phyloP scores from a whole-genome alignment of 352 stramenopile species.

The Phytophthora cajani region DNA sequence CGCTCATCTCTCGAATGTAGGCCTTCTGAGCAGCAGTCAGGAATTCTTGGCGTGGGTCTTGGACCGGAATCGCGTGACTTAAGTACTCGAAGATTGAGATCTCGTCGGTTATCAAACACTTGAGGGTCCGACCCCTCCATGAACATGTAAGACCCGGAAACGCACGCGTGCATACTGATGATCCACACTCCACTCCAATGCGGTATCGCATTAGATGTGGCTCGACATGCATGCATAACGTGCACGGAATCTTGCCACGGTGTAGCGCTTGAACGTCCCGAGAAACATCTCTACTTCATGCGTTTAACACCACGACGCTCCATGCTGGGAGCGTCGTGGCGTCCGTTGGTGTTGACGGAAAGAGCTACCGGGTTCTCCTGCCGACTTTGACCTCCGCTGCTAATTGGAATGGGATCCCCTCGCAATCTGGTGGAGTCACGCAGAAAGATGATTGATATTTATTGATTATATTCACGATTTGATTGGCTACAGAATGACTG shows the following conservation, averaged over 20 bases:
- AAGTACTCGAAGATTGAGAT: not conserved
- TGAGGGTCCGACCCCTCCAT: not conserved
- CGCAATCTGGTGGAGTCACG: no score
- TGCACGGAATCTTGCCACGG: not conserved
- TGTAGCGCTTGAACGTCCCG: not conserved
- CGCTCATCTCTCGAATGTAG: not conserved
- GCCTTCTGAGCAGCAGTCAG: not conserved
- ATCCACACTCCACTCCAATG: not conserved
- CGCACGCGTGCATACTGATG: not conserved
- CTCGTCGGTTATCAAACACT: not conserved
- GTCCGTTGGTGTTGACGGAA: no score
- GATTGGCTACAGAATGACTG: no score
- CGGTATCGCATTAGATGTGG: not conserved
- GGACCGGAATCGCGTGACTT: not conserved
- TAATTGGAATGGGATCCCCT: not conserved
- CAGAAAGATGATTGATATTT: no score
- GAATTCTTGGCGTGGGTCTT: not conserved
- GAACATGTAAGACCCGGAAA: not conserved
- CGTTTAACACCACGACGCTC: not conserved
- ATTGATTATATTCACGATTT: no score
- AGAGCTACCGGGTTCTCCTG: not conserved
- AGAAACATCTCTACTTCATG: not conserved
- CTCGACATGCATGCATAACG: not conserved
- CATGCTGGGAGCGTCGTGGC: not conserved
- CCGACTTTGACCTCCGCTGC: not conserved